Conservation (phyloP, 257 asterid species). For the Rhazya stricta region DNA sequence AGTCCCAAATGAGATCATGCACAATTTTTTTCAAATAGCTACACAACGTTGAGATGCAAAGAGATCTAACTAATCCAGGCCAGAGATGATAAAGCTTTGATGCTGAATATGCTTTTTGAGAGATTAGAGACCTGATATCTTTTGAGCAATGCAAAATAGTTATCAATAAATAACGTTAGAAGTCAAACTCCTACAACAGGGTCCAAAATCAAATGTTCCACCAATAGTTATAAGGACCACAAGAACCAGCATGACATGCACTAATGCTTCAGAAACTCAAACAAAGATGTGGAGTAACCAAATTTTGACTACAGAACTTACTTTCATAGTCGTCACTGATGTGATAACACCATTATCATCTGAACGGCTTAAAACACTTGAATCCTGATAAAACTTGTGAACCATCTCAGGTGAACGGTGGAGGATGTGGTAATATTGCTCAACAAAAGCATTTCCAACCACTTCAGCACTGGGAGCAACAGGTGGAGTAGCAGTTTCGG, state of each 20-base stretch:
- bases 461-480: conserved; percentile 65
- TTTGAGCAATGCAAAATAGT: not conserved
- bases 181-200: not conserved
- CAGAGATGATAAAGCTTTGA: not conserved
- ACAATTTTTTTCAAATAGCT: not conserved
- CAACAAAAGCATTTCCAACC: conserved; percentile 92
- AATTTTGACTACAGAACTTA: conserved; percentile 31
- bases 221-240: not conserved
- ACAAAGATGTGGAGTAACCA: not conserved
- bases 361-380: conserved; percentile 78
- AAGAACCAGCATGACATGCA: not conserved
- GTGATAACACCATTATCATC: conserved; percentile 62
- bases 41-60: not conserved
- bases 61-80: not conserved
- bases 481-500: conserved; percentile 36
- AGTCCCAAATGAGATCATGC: not conserved
- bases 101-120: not conserved
- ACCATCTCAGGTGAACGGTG: conserved; percentile 73
- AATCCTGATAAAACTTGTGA: conserved; percentile 65
- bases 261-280: not conserved
- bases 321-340: conserved; percentile 79
- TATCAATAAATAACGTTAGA: not conserved
- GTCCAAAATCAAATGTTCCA: not conserved
- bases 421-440: conserved; percentile 82
- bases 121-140: not conserved